Evolutionary conservation across 495 filamentous ascomycete genomes (phyloP).

Genomic region (Penicillium nucicola): DNA sequence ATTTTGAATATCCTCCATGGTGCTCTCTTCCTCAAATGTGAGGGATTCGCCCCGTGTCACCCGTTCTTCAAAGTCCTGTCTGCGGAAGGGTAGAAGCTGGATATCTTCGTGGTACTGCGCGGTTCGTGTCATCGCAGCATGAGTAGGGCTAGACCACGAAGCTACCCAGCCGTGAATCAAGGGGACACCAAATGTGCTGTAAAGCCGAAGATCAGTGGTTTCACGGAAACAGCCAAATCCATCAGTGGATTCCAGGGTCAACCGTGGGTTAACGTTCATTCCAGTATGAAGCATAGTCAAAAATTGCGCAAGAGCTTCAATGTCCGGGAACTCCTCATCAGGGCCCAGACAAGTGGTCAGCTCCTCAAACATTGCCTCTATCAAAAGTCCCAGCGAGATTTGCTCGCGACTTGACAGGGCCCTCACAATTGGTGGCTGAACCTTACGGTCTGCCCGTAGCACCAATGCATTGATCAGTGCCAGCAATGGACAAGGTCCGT

Average conservation of each 20-base stretch:
- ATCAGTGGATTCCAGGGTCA: constrained; percentile 53
- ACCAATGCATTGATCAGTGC: constrained; percentile 91
- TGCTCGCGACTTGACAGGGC: constrained; percentile 77
- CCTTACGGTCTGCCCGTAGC: constrained; percentile 64
- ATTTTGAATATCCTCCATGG: constrained; percentile 73
- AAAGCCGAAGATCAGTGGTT: constrained; percentile 80
- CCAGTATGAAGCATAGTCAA: constrained; percentile 88
- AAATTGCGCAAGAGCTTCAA: constrained; percentile 82
- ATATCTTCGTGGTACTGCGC: constrained; percentile 86
- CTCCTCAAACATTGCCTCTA: constrained; percentile 88
- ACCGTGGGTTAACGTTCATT: constrained; percentile 96
- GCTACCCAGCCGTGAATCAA: constrained; percentile 95
- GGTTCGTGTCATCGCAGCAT: constrained; percentile 63
- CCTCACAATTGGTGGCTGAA: constrained; percentile 68
- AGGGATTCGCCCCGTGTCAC: constrained; percentile 54
- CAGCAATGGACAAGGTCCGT: constrained; percentile 90
- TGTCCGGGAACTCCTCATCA: constrained; percentile 70
- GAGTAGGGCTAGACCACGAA: constrained; percentile 55
- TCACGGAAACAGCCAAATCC: constrained; percentile 72
- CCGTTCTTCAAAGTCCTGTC: constrained; percentile 83
- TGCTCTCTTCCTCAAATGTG: constrained; percentile 60
- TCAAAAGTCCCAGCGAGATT: constrained; percentile 76
- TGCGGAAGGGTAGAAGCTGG: constrained; percentile 80
- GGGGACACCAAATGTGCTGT: constrained; percentile 81
- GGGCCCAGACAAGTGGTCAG: constrained; percentile 62